These are phyloP conservation scores for Penicillium sp. DNA, from an alignment of 2,329 filamentous ascomycete genomes.

Conservation along the genomic window DNA sequence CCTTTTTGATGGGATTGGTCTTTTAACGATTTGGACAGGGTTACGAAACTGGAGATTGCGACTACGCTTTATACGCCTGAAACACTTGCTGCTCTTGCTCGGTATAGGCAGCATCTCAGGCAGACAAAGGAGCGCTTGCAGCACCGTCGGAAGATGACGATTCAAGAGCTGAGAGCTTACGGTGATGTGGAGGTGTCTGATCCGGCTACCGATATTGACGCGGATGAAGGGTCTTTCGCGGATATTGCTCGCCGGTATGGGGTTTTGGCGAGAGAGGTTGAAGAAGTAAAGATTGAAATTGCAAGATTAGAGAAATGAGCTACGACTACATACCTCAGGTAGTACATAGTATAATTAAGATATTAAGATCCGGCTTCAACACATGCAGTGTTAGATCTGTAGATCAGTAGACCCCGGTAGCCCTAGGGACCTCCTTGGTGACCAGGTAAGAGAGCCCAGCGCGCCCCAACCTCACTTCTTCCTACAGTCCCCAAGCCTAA, in stretches of 20 bases:
- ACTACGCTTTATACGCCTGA: slow-evolving; percentile 42
- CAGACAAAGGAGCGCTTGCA: slow-evolving; percentile 33
- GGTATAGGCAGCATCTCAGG: slow-evolving; percentile 36
- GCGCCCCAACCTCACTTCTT: not conserved
- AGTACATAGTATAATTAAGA: not conserved
- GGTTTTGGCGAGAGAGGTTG: slow-evolving; percentile 39
- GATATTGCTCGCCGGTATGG: slow-evolving; percentile 43
- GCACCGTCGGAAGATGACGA: slow-evolving; percentile 29
- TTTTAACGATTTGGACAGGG: slow-evolving; percentile 25
- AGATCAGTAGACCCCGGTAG: not conserved
- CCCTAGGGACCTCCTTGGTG: not conserved
- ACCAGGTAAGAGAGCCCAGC: not conserved
- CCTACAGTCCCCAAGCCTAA: not conserved
- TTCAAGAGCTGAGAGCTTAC: slow-evolving; percentile 38
- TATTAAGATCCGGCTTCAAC: not conserved
- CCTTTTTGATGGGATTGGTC: not conserved
- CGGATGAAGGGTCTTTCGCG: slow-evolving; percentile 30
- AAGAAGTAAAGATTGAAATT: slow-evolving; percentile 36
- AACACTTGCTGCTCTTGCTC: slow-evolving; percentile 32
- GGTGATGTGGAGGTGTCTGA: slow-evolving; percentile 29
- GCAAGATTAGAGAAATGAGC: slow-evolving; percentile 19
- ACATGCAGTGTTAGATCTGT: not conserved
- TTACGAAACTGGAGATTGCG: slow-evolving; percentile 39
- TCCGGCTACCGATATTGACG: not conserved
- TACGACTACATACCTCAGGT: not conserved